Conservation (phyloP, 768 basidiomycete genomes). For the Podaxis sp. region DNA sequence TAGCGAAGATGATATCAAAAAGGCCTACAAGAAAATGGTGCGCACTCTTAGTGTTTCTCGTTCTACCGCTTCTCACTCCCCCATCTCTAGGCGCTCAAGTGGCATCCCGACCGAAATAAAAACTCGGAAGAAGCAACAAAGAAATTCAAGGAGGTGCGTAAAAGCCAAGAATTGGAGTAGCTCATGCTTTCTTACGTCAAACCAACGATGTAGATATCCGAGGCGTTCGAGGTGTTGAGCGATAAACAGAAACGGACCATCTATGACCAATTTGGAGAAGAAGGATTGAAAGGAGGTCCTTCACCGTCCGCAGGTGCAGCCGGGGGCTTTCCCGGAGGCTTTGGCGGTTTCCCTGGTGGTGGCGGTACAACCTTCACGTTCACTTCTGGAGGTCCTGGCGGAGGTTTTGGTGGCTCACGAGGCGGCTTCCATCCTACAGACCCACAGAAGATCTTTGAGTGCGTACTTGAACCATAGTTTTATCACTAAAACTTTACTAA, state of each 20-base stretch:
- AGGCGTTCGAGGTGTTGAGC: constrained; percentile 93
- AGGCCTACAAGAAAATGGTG: constrained; percentile 93
- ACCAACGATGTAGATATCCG: constrained; percentile 58
- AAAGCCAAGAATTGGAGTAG: background rate
- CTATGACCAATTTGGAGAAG: constrained; percentile 94
- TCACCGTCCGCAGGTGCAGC: constrained; percentile 45
- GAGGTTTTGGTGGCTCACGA: constrained; percentile 29
- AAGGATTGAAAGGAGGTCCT: constrained; percentile 79
- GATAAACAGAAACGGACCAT: constrained; percentile 81
- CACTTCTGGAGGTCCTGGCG: constrained; percentile 43
- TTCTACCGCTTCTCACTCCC: constrained; percentile 3
- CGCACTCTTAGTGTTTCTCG: constrained; percentile 14
- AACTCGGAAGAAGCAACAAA: constrained; percentile 81
- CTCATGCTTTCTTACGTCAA: background rate
- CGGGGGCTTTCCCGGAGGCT: constrained; percentile 29
- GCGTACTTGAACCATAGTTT: constrained; percentile 26
- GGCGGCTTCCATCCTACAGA: constrained; percentile 73
- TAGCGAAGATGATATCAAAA: constrained; percentile 84
- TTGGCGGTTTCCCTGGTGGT: constrained; percentile 34
- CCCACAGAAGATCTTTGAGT: constrained; percentile 88
- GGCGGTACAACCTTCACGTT: constrained; percentile 54
- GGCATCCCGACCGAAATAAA: constrained; percentile 90
- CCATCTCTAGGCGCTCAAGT: constrained; percentile 68
- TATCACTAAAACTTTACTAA: background rate
- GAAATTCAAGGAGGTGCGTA: constrained; percentile 86